phyloP scores from a whole-genome alignment of 805 yeast species.

The Tetrapisispora namnaoensis region DNA sequence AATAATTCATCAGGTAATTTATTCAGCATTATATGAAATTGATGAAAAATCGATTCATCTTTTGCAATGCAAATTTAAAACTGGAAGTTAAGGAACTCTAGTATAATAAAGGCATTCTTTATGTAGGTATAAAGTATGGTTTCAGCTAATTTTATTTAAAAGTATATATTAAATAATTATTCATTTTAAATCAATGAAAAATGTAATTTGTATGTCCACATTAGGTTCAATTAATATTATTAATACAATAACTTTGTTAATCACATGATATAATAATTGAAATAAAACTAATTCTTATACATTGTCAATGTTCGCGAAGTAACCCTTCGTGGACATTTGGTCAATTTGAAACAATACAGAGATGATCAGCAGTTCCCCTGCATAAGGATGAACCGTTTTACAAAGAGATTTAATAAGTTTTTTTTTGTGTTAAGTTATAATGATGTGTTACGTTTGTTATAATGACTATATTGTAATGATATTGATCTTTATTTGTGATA shows the following conservation, averaged over 20 bases:
- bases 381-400: constrained; percentile 99
- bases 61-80: too few relatives aligned
- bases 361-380: constrained; percentile 99
- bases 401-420: constrained; percentile 97
- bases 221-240: too few relatives aligned
- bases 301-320: constrained; percentile 13
- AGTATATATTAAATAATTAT: too few relatives aligned
- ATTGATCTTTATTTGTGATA: too few relatives aligned
- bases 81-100: neutral
- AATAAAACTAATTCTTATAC: neutral
- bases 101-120: neutral
- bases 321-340: constrained; percentile 71
- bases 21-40: constrained; percentile 14
- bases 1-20: constrained; percentile 18
- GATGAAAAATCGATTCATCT: neutral
- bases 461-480: too few relatives aligned
- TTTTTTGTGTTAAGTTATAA: constrained; percentile 33
- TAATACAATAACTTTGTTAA: too few relatives aligned
- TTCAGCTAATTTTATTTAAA: too few relatives aligned
- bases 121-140: too few relatives aligned
- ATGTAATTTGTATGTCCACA: too few relatives aligned
- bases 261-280: neutral
- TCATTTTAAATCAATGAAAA: too few relatives aligned
- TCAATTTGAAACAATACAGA: constrained; percentile 99
- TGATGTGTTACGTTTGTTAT: too few relatives aligned